Evolutionary conservation across 768 basidiomycete species (phyloP), one percentile per base, ranked within the genome.

Genomic region (Hypholoma fasciculare): DNA sequence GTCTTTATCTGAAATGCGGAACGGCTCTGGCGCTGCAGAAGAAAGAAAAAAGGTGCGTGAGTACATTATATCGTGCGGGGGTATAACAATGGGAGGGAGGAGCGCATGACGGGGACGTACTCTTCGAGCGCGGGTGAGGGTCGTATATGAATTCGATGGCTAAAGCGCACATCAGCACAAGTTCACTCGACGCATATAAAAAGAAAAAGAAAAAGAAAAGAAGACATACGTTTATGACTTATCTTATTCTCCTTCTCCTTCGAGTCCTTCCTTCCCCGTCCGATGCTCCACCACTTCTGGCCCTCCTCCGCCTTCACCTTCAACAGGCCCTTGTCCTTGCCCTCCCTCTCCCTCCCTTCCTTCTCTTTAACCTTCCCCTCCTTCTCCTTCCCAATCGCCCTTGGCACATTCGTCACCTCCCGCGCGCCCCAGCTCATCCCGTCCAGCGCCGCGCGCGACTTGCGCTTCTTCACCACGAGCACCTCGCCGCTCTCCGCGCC

Each of bases 201-300:
- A 44, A 14, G 37, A 9, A 12, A 54, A 12, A 23, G 40, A 60
- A 7, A 51, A 47, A 63, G 17, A 23, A 40, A 60, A 7, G 49
- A 47, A 63, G 17, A 72, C 74, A 4, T 71, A 85, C 83, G 74
- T 68, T 81, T 81, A 7, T 74, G 70, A 49, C 76, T 74, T 34
- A 71, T 64, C 61, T 62, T 65, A n/a, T 63, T 58, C 46, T 61
- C 56, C 48, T 65, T 61, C 65, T 86, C 86, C 69, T 90, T 89
- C 16, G 83, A 85, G 56, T 89, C 90, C 67, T 86, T 91, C 63
- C 87, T 73, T 9, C 88, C 88, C 13, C 89, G 74, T 6, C 89
- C 86, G 58, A 93, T 86, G 61, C 82, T 92, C 92, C 90, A 93
- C 90, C 90, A 93, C 70, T 86, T 83, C 60, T 51, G 59, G 37